Percentiles rank a stretch among this genome's conserved stretches.
phyloP scores from a whole-genome alignment of 371 early-diverging fungal genomes.

The Massospora cicadina region DNA sequence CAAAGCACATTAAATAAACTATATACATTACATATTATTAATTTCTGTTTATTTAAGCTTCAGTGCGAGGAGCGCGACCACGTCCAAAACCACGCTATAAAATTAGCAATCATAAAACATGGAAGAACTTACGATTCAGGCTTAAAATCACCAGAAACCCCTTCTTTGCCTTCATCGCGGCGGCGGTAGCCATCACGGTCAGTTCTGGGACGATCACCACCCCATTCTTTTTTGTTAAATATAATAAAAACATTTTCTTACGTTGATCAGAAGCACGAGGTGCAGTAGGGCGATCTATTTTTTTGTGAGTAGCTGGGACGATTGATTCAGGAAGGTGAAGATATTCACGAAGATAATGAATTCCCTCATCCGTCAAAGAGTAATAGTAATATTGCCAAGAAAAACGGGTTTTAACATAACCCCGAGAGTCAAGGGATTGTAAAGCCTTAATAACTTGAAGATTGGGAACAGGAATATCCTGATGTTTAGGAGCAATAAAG shows the following conservation, averaged over 20 bases:
- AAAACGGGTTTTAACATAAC: slow-evolving; percentile 91
- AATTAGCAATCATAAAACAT: neutral
- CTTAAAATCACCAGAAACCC: slow-evolving; percentile 78
- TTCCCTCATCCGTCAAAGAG: slow-evolving; percentile 93
- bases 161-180: slow-evolving; percentile 61
- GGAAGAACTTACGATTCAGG: slow-evolving; percentile 48
- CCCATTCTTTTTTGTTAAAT: slow-evolving; percentile 16
- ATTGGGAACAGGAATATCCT: slow-evolving; percentile 91
- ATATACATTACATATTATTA: too few species aligned
- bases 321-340: slow-evolving; percentile 93
- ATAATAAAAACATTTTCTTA: slow-evolving; percentile 15
- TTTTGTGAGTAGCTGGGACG: slow-evolving; percentile 93
- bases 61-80: slow-evolving; percentile 7
- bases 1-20: too few species aligned
- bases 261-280: slow-evolving; percentile 31
- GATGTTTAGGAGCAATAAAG: slow-evolving; percentile 88
- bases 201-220: slow-evolving; percentile 30
- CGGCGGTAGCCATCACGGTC: slow-evolving; percentile 75
- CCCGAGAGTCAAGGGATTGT: slow-evolving; percentile 91
- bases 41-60: slow-evolving; percentile 4
- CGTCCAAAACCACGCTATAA: slow-evolving; percentile 8
- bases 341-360: slow-evolving; percentile 92
- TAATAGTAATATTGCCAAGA: slow-evolving; percentile 99
- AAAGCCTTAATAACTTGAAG: slow-evolving; percentile 97
- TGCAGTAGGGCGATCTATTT: slow-evolving; percentile 42